phyloP scores from a whole-genome alignment of 2,329 filamentous ascomycete species.

The Aspergillus puulaauensis region DNA sequence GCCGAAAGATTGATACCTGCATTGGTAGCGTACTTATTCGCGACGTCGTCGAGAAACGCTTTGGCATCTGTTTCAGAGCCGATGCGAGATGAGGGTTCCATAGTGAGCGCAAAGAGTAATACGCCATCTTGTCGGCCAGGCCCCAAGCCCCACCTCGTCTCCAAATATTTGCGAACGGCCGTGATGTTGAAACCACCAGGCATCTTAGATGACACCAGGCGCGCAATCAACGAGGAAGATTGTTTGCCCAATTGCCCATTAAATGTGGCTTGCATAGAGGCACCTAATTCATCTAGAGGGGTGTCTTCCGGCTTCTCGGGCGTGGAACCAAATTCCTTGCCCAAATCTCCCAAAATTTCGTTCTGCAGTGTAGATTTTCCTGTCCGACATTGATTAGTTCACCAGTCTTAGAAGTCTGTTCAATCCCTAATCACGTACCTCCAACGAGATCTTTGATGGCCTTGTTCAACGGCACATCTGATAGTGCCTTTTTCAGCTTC shows the following conservation, averaged over 20 bases:
- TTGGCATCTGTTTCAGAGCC: slow-evolving; percentile 90
- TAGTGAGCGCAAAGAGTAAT: slow-evolving; percentile 82
- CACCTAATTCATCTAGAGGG: slow-evolving; percentile 90
- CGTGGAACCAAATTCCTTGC: slow-evolving; percentile 97
- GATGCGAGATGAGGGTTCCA: slow-evolving; percentile 85
- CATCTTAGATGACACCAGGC: slow-evolving; percentile 98
- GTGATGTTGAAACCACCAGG: slow-evolving; percentile 99
- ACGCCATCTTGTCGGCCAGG: slow-evolving; percentile 88
- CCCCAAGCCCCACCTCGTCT: slow-evolving; percentile 87
- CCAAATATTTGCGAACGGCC: slow-evolving; percentile 88
- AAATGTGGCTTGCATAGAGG: slow-evolving; percentile 96
- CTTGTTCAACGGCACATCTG: slow-evolving; percentile 89
- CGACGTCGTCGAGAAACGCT: slow-evolving; percentile 80
- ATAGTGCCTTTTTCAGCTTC: slow-evolving; percentile 91
- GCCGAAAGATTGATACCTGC: slow-evolving; percentile 82
- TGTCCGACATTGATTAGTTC: slow-evolving; percentile 38
- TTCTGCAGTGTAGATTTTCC: slow-evolving; percentile 98
- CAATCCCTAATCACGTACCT: slow-evolving; percentile 60
- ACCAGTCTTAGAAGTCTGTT: background rate
- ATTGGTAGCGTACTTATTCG: slow-evolving; percentile 83
- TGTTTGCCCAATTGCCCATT: slow-evolving; percentile 98
- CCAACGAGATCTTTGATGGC: slow-evolving; percentile 98
- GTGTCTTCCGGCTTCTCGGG: slow-evolving; percentile 98
- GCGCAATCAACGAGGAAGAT: slow-evolving; percentile 86
- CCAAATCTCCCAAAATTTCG: slow-evolving; percentile 94